Percentiles rank a stretch among this genome's conserved stretches.
Evolutionary conservation across 768 basidiomycete species (phyloP).

Genomic region (Mycena indigotica): DNA sequence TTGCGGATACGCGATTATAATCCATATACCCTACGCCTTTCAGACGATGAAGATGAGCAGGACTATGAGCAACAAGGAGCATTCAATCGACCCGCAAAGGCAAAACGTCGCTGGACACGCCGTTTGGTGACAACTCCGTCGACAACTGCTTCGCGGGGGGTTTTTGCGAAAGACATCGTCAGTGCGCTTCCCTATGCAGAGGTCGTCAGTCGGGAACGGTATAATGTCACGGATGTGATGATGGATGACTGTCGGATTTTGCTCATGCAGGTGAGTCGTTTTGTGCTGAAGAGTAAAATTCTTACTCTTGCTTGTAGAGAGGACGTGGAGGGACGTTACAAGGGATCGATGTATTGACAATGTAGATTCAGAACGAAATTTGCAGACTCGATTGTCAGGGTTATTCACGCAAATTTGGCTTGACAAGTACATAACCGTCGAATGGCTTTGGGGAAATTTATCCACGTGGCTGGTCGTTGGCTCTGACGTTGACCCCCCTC

Average conservation of each 20-base stretch:
- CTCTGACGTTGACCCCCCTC: too few species aligned
- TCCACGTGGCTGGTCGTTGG: too few species aligned
- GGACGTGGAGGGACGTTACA: not conserved
- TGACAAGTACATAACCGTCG: too few species aligned
- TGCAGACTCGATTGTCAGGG: too few species aligned
- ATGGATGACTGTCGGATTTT: conserved; percentile 56
- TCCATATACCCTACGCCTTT: conserved; percentile 30
- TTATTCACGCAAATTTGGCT: too few species aligned
- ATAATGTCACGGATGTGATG: conserved; percentile 58
- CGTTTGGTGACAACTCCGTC: conserved; percentile 45
- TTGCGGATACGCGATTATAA: conserved; percentile 44
- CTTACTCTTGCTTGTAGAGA: not conserved
- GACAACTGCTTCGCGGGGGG: conserved; percentile 43
- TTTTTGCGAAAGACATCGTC: conserved; percentile 50
- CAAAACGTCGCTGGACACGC: conserved; percentile 25
- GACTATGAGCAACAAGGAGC: conserved; percentile 4
- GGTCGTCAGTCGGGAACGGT: conserved; percentile 48
- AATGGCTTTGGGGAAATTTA: too few species aligned
- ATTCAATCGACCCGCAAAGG: conserved; percentile 21
- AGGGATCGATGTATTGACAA: conserved; percentile 3
- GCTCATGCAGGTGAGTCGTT: conserved; percentile 45
- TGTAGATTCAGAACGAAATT: too few species aligned
- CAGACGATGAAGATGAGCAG: too few species aligned
- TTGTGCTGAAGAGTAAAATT: too few species aligned
- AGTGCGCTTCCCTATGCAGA: conserved; percentile 55